Conservation (phyloP, 305 asterid genomes). For the Fraxinus dipetala region DNA sequence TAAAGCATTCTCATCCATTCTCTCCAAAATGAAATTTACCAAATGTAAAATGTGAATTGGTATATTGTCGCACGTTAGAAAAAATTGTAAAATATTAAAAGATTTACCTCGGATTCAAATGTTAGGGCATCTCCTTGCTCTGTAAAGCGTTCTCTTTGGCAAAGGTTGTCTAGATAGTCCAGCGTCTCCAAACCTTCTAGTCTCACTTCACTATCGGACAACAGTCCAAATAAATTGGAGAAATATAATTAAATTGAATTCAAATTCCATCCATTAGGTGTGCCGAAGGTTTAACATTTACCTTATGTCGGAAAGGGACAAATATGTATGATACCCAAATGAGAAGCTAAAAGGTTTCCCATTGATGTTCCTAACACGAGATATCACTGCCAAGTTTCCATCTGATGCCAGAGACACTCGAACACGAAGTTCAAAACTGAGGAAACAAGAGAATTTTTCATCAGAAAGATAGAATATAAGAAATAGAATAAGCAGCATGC, state of each 20-base stretch:
- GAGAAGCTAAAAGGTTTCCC: constrained; percentile 92
- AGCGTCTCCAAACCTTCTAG: constrained; percentile 91
- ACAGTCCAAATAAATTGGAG: background rate
- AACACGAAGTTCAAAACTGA: constrained; percentile 84
- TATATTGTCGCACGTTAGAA: background rate
- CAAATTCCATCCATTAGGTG: background rate
- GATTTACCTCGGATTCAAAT: constrained; percentile 82
- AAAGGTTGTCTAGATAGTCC: constrained; percentile 86
- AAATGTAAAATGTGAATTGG: background rate
- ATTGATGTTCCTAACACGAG: constrained; percentile 80
- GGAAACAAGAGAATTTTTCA: constrained; percentile 10
- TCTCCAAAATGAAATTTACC: background rate
- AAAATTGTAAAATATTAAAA: background rate
- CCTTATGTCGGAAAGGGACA: constrained; percentile 95
- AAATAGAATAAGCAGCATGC: background rate
- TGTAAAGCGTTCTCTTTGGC: constrained; percentile 72
- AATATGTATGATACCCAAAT: constrained; percentile 77
- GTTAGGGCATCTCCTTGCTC: constrained; percentile 95
- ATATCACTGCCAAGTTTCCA: constrained; percentile 76
- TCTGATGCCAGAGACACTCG: constrained; percentile 69
- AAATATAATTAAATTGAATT: constrained; percentile 1
- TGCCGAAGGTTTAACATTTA: constrained; percentile 15
- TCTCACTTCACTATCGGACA: constrained; percentile 68
- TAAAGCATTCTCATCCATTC: background rate
- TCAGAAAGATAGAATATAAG: constrained; percentile 3